Evolutionary conservation across 1,139 yeast species (phyloP).

Genomic region (Scheffersomyces cryptocercus): DNA sequence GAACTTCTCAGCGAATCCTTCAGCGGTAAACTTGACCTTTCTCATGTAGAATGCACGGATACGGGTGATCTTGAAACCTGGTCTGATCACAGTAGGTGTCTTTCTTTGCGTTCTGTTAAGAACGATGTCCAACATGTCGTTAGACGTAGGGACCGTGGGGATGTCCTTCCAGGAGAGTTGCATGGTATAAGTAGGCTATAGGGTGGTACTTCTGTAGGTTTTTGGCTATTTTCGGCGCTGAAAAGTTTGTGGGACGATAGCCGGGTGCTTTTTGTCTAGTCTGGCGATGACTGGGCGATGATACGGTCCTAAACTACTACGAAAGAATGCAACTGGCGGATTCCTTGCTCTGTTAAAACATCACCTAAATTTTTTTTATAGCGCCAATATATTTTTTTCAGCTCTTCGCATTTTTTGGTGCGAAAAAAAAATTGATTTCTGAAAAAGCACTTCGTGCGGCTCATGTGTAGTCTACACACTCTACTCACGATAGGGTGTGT

Average conservation of each 20-base stretch:
- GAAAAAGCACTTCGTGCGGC: too few relatives aligned
- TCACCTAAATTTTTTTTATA: too few relatives aligned
- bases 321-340: too few relatives aligned
- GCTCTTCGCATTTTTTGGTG: too few relatives aligned
- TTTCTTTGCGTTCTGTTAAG: conserved; percentile 97
- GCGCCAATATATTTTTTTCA: too few relatives aligned
- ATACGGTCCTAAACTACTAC: too few relatives aligned
- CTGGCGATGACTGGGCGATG: too few relatives aligned
- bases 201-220: neutral
- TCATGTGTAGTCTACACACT: too few relatives aligned
- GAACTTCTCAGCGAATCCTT: conserved; percentile 92
- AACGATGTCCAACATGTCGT: conserved; percentile 93
- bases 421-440: too few relatives aligned
- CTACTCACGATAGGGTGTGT: too few relatives aligned
- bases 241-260: neutral
- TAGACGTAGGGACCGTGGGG: conserved; percentile 88
- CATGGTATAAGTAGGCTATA: conserved; percentile 42
- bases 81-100: conserved; percentile 96
- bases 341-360: too few relatives aligned
- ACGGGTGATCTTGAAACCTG: conserved; percentile 95
- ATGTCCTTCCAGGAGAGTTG: conserved; percentile 98
- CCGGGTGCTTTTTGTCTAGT: too few relatives aligned
- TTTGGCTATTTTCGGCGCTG: conserved; percentile 8
- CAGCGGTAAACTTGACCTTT: conserved; percentile 93
- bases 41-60: conserved; percentile 98